phyloP scores from a whole-genome alignment of 2,329 filamentous ascomycete species.

The Xylaria sp. region DNA sequence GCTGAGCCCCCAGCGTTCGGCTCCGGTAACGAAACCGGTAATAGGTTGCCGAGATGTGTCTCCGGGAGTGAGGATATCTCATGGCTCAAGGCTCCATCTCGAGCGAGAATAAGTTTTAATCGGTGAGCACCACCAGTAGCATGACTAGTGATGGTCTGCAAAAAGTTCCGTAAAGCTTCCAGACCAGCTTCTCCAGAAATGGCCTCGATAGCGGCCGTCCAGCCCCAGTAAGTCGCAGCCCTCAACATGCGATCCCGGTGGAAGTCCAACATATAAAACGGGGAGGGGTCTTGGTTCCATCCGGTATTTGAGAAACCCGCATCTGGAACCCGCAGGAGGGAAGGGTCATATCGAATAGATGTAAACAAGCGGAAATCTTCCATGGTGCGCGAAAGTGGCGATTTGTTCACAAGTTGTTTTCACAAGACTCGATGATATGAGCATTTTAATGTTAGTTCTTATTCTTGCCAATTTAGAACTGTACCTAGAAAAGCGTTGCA shows the following conservation, averaged over 20 bases:
- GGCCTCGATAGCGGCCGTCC: conserved; percentile 48
- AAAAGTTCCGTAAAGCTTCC: conserved; percentile 42
- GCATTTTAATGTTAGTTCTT: too few relatives aligned
- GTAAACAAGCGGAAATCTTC: conserved; percentile 66
- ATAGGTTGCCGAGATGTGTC: conserved; percentile 48
- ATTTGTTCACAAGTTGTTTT: background rate
- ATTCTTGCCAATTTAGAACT: background rate
- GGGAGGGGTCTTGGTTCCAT: conserved; percentile 60
- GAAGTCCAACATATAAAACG: conserved; percentile 78
- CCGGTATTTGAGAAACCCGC: conserved; percentile 46
- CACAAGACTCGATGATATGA: background rate
- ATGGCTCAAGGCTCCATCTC: conserved; percentile 50
- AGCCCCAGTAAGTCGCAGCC: conserved; percentile 60
- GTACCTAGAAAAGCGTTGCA: too few relatives aligned
- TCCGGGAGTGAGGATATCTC: conserved; percentile 38
- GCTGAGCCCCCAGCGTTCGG: conserved; percentile 37
- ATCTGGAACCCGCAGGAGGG: conserved; percentile 49
- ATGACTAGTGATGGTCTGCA: conserved; percentile 36
- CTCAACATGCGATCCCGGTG: conserved; percentile 79
- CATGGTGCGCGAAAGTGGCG: conserved; percentile 35
- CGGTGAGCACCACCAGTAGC: conserved; percentile 44
- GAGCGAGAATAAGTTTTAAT: conserved; percentile 58
- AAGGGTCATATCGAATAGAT: conserved; percentile 71
- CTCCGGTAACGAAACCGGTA: conserved; percentile 57
- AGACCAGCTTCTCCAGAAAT: conserved; percentile 53